Conservation (phyloP, 805 yeast species). For the Schwanniomyces yamadae region DNA sequence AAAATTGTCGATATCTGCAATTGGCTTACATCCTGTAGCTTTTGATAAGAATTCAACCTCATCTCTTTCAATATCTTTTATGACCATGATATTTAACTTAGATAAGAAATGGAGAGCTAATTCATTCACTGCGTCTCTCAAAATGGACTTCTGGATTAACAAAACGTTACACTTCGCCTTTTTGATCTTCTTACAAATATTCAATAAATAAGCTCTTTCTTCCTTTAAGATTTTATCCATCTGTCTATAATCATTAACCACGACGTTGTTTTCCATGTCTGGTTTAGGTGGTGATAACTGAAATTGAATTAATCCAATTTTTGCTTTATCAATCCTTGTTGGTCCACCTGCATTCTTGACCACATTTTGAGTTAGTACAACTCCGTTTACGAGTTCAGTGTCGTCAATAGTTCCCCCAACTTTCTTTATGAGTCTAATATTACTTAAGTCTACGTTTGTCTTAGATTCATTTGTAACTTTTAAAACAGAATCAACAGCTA, state of each 20-base stretch:
- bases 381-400: constrained; percentile 89
- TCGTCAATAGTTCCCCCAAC: constrained; percentile 98
- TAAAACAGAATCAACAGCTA: constrained; percentile 91
- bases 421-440: constrained; percentile 87
- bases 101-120: constrained; percentile 92
- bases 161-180: constrained; percentile 95
- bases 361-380: constrained; percentile 87
- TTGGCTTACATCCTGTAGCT: constrained; percentile 91
- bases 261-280: constrained; percentile 95
- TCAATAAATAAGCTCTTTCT: constrained; percentile 92
- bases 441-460: constrained; percentile 76
- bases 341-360: constrained; percentile 95
- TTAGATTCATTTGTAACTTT: constrained; percentile 63
- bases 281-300: constrained; percentile 97
- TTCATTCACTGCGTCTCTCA: constrained; percentile 93
- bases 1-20: constrained; percentile 92
- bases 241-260: constrained; percentile 96
- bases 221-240: constrained; percentile 98
- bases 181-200: constrained; percentile 93
- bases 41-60: constrained; percentile 87
- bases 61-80: constrained; percentile 93
- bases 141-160: constrained; percentile 86
- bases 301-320: constrained; percentile 85
- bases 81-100: constrained; percentile 89
- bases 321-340: constrained; percentile 88